Base-by-base conservation (phyloP, 2,329 filamentous ascomycete genomes). In the Phaeosphaeria sp. region DNA sequence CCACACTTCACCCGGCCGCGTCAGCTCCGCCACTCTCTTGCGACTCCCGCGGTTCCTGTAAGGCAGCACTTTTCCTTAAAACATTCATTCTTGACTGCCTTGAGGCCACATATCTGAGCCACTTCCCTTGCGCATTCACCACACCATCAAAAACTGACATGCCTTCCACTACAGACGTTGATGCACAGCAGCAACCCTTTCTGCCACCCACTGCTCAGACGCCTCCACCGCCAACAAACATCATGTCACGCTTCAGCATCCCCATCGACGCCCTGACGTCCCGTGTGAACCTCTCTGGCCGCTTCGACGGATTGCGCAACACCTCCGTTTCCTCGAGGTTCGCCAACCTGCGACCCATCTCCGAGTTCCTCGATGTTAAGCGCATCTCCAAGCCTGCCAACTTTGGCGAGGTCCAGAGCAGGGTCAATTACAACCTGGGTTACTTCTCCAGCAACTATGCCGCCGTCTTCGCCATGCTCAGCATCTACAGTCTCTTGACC, bases 371-470 rank as follows among this genome's bases (percentile, higher is more conserved):
- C 79, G 93, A 98, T 80, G 80, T 98, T 81, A 97, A 97, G 87
- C 92, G 93, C 68, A 73, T 99, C 55, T 96, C 92, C 66, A 99
- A 98, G 83, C 95, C 95, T 25, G 87, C 87, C 75, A 96, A 96
- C 82, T 97, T 98, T 72, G 83, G 83, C 66, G 93, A 97, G 79
- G 88, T 92, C 64, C 94, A 98, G 80, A 93, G 90, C 69, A 89
- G 94, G 66, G 89, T 97, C 82, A 96, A 96, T 84, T 97, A 97
- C 89, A 99, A 99, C 80, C 82, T 99, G 66, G 88, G 90, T 78
- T 90, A 98, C 83, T 99, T 96, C 85, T 96, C 93, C 62, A 97
- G 92, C 89, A 99, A 99, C 84, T 99, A 99, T 86, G 90, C 91
- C 68, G 90, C 91, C 64, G 87, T 98, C 70, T 97, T 98, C 77